Percentiles rank a stretch among this genome's conserved stretches.
These are phyloP conservation scores for Trichoderma virens DNA, from an alignment of 495 filamentous ascomycete genomes.

Conservation along the genomic window DNA sequence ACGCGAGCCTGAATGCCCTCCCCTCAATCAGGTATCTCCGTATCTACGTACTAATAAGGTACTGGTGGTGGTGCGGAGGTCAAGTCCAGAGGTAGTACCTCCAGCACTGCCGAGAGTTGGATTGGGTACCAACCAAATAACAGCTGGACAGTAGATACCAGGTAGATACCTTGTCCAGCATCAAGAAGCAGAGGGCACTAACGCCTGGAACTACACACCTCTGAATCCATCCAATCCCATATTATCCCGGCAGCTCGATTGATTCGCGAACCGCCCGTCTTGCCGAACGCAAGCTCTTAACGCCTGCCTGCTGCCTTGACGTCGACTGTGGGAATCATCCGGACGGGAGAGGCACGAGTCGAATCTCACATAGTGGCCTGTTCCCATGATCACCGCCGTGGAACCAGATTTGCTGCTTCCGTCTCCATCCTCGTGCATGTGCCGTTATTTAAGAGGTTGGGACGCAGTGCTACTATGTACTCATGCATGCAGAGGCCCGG, in stretches of 20 bases:
- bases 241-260: not conserved
- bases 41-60: too few relatives aligned
- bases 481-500: not conserved
- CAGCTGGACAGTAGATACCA: too few relatives aligned
- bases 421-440: not conserved
- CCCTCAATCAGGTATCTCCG: too few relatives aligned
- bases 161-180: too few relatives aligned
- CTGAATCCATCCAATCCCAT: not conserved
- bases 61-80: too few relatives aligned
- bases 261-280: constrained; percentile 6
- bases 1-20: too few relatives aligned
- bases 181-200: too few relatives aligned
- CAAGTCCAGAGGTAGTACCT: too few relatives aligned
- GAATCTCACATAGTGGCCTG: not conserved
- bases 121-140: too few relatives aligned
- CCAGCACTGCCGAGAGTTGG: too few relatives aligned
- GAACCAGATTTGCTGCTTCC: not conserved
- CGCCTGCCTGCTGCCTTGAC: not conserved
- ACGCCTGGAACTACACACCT: too few relatives aligned
- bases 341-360: not conserved
- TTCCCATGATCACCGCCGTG: constrained; percentile 3
- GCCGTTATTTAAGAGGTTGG: not conserved
- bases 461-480: not conserved
- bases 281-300: not conserved
- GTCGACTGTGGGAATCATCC: not conserved